Percentiles rank a stretch among this genome's conserved stretches.
These are phyloP conservation scores for Tricholoma terreum DNA, from an alignment of 768 basidiomycete species.

Conservation along the genomic window DNA sequence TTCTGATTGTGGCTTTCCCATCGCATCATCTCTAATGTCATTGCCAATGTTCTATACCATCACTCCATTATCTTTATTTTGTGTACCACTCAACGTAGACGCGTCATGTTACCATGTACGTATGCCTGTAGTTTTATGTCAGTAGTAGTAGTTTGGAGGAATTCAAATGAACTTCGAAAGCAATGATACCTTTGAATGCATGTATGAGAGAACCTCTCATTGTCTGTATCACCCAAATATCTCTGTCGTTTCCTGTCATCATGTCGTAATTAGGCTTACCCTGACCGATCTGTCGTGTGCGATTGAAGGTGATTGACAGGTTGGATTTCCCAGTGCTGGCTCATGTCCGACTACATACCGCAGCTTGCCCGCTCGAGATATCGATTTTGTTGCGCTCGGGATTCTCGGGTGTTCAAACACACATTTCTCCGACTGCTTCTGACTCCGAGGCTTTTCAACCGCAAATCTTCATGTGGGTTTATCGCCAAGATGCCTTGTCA, in stretches of 20 bases:
- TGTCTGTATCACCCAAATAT: neutral
- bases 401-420: no score
- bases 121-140: constrained; percentile 1
- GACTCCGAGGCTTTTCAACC: no score
- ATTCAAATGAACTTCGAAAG: neutral
- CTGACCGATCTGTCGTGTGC: neutral
- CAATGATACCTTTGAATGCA: neutral
- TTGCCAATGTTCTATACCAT: neutral
- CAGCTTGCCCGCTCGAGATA: no score
- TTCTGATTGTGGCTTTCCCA: constrained; percentile 9
- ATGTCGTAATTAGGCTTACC: neutral
- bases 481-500: no score
- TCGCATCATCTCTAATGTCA: neutral
- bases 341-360: no score
- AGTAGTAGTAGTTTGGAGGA: neutral
- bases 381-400: no score
- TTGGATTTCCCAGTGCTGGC: no score
- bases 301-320: no score
- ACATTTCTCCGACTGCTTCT: no score
- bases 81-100: neutral
- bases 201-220: no score
- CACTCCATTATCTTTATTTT: neutral
- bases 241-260: neutral
- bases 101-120: neutral
- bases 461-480: no score